phyloP scores from a whole-genome alignment of 2,329 filamentous ascomycete genomes.

The Fusarium coicis region DNA sequence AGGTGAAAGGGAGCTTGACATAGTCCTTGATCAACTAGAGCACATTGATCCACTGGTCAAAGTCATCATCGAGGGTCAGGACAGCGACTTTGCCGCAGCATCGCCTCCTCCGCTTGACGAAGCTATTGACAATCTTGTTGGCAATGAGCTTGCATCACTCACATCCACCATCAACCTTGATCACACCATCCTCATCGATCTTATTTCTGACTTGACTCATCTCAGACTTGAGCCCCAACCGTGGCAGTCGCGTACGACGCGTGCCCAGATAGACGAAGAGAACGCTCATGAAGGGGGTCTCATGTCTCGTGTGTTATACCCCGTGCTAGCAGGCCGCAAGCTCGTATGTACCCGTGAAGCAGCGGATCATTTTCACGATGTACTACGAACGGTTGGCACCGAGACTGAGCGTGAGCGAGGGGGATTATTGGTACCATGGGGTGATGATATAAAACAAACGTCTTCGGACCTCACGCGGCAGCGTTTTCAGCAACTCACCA shows the following conservation, averaged over 20 bases:
- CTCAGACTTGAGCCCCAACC: conserved; percentile 46
- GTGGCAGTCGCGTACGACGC: conserved; percentile 49
- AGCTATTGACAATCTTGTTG: conserved; percentile 47
- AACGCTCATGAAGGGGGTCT: conserved; percentile 43
- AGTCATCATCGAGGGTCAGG: conserved; percentile 48
- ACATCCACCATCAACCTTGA: conserved; percentile 54
- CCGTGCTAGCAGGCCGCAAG: conserved; percentile 46
- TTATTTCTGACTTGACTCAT: conserved; percentile 55
- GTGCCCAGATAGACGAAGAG: conserved; percentile 51
- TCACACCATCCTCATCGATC: conserved; percentile 54
- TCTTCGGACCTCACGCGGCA: conserved; percentile 30
- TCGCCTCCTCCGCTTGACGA: conserved; percentile 40
- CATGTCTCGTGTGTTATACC: conserved; percentile 51
- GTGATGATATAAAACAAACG: conserved; percentile 26
- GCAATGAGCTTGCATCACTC: conserved; percentile 47
- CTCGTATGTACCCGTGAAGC: conserved; percentile 54
- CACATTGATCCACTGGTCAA: conserved; percentile 47
- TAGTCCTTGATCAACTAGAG: conserved; percentile 48
- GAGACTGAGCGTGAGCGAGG: conserved; percentile 51
- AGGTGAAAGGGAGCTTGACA: conserved; percentile 43
- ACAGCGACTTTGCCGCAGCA: conserved; percentile 41
- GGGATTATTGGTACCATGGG: conserved; percentile 48
- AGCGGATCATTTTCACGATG: conserved; percentile 53
- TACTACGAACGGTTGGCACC: conserved; percentile 52
- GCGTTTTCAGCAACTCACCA: conserved; percentile 49